phyloP scores from a whole-genome alignment of 2,329 filamentous ascomycete genomes.

The Monilinia vaccinii-corymbosi region DNA sequence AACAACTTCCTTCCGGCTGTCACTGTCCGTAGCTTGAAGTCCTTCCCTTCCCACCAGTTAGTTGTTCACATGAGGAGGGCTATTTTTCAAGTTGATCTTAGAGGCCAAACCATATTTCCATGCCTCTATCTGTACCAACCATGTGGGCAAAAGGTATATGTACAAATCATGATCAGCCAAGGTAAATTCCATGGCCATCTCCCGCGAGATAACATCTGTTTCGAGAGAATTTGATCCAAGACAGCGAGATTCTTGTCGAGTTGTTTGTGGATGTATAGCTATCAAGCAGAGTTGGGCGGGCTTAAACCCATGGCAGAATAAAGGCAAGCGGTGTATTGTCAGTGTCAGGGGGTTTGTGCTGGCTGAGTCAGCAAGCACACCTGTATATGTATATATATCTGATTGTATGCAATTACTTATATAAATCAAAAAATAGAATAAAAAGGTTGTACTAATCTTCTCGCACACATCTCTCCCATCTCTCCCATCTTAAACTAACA shows the following conservation, averaged over 20 bases:
- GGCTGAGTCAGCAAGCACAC: too few species aligned
- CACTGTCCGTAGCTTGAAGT: conserved; percentile 10
- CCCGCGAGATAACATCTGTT: conserved; percentile 21
- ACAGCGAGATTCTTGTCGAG: conserved; percentile 8
- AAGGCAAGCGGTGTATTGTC: too few species aligned
- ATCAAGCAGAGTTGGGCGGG: too few species aligned
- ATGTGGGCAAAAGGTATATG: too few species aligned
- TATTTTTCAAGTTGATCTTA: background rate
- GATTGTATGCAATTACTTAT: too few species aligned
- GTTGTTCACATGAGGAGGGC: conserved; percentile 6
- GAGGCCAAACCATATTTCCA: conserved; percentile 9
- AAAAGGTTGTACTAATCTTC: too few species aligned
- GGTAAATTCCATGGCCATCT: conserved; percentile 17
- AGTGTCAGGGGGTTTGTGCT: too few species aligned
- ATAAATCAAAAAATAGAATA: too few species aligned
- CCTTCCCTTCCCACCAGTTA: conserved; percentile 9
- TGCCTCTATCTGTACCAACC: conserved; percentile 3
- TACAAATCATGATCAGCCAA: conserved; percentile 18
- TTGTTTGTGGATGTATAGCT: background rate
- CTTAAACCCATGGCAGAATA: too few species aligned
- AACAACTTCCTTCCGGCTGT: conserved; percentile 9
- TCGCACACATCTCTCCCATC: background rate
- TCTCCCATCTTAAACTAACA: too few species aligned
- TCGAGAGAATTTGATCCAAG: conserved; percentile 17
- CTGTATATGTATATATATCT: too few species aligned